Percentiles rank a stretch among this genome's conserved stretches.
phyloP scores from a whole-genome alignment of 495 filamentous ascomycete species.

The Penicillium angulare region DNA sequence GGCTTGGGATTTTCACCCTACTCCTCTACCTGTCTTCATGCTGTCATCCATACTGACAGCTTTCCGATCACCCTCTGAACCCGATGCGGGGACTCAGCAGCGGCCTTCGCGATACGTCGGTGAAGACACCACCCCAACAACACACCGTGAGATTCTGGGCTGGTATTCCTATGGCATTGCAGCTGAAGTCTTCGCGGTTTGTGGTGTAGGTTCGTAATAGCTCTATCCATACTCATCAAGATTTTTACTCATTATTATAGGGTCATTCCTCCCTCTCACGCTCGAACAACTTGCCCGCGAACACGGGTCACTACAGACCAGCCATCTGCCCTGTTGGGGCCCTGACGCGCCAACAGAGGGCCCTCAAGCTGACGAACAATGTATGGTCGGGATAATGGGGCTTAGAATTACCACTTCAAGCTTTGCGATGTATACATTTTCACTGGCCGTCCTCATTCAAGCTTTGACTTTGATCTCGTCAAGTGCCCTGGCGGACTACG shows the following conservation, averaged over 20 bases:
- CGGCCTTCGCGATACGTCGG: slow-evolving; percentile 59
- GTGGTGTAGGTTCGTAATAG: slow-evolving; percentile 55
- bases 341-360: slow-evolving; percentile 18
- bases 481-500: slow-evolving; percentile 53
- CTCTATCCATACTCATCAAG: neutral
- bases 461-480: slow-evolving; percentile 52
- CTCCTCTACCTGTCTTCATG: slow-evolving; percentile 12
- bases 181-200: slow-evolving; percentile 89
- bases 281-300: slow-evolving; percentile 85
- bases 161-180: slow-evolving; percentile 93
- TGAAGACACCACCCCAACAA: slow-evolving; percentile 82
- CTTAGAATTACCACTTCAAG: slow-evolving; percentile 49
- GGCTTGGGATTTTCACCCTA: slow-evolving; percentile 12
- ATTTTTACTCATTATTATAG: slow-evolving; percentile 35
- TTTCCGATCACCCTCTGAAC: slow-evolving; percentile 15
- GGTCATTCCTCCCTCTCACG: slow-evolving; percentile 86
- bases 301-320: slow-evolving; percentile 67
- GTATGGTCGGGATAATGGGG: slow-evolving; percentile 45
- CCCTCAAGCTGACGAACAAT: slow-evolving; percentile 33
- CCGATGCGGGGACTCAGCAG: slow-evolving; percentile 24
- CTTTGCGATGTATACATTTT: slow-evolving; percentile 57
- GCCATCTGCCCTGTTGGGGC: slow-evolving; percentile 40
- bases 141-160: slow-evolving; percentile 72
- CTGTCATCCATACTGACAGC: slow-evolving; percentile 20
- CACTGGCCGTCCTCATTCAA: slow-evolving; percentile 52